Base-by-base conservation (phyloP, 768 basidiomycete genomes). In the Rhodocollybia butyracea region DNA sequence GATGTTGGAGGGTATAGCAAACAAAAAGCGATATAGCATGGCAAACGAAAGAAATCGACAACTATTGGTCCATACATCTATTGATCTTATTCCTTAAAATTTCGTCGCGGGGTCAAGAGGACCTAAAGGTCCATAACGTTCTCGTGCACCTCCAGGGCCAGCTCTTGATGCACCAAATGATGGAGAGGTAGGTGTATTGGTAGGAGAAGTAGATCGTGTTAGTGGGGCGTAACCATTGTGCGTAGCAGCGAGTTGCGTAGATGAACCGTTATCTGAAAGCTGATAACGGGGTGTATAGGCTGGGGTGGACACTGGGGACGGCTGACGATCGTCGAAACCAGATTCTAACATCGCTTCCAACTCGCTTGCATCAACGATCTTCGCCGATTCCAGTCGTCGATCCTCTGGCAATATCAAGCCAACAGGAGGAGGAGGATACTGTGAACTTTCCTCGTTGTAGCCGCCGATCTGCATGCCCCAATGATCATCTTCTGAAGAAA, bases 391-490 rank as follows among this genome's bases (percentile, higher is more conserved):
- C n/a, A 80, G 62, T 8, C 64, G 54, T 24, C 67, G 63, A 41
- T 70, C 66, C 32, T 70, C 68, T 15, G 81, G 72, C 17, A 78
- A 60, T 22, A 80, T 70, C 6, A 94, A 75, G 2, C 81, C 89
- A n/a, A 84, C 76, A 11, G 94, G 94, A 0, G 95, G 94, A 4
- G 91, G 90, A 31, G 93, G 89, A 62, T 86, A 94, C 62, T 85
- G 80, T 27, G 73, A 59, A 67, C 82, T 82, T 66, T 90, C 77
- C 69, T 98, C 95, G 69, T 98, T 96, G 72, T 98, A 98, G 45
- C 83, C 92, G 11, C 96, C 95, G 53, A 99, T 94, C 68, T 99
- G 95, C 3, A 82, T 76, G 3, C 94, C 94, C 94, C 95, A 99
- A 31, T 93, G 87, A 65, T 98, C 96, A 40, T 96, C 94, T 32